Conservation (phyloP, 495 filamentous ascomycete genomes). For the Lepraria neglecta region DNA sequence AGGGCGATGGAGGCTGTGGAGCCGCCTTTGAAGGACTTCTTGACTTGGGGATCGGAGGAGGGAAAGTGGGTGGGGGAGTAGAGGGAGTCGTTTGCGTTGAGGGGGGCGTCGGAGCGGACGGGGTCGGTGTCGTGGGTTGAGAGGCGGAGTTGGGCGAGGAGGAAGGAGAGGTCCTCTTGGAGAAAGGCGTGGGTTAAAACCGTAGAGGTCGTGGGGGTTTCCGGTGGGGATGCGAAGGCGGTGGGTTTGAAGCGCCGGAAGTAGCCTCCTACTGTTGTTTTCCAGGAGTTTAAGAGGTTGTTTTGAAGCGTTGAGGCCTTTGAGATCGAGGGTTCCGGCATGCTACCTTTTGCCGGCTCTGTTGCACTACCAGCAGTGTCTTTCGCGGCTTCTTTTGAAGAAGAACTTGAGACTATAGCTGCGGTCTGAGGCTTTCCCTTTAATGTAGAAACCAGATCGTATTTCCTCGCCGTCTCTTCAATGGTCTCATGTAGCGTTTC, state of each 20-base stretch:
- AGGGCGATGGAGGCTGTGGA: constrained; percentile 84
- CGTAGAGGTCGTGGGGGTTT: constrained; percentile 45
- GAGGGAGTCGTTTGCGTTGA: constrained; percentile 76
- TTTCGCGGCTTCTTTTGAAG: background rate
- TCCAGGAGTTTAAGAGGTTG: constrained; percentile 69
- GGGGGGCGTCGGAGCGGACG: constrained; percentile 59
- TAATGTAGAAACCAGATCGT: constrained; percentile 69
- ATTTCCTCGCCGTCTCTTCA: constrained; percentile 66
- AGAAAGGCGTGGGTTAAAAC: constrained; percentile 87
- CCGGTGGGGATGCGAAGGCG: constrained; percentile 46
- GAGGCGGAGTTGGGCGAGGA: constrained; percentile 64
- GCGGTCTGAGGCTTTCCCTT: constrained; percentile 26
- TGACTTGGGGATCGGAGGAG: constrained; percentile 61
- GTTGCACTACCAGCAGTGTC: background rate
- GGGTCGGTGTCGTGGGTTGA: constrained; percentile 64
- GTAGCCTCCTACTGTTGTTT: constrained; percentile 81
- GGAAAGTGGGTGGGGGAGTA: constrained; percentile 55
- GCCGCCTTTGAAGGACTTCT: constrained; percentile 85
- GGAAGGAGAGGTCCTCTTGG: constrained; percentile 85
- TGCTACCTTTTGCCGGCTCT: background rate
- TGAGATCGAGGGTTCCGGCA: background rate
- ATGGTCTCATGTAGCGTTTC: constrained; percentile 83
- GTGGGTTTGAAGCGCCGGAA: constrained; percentile 80
- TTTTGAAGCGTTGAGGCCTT: constrained; percentile 54
- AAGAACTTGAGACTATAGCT: constrained; percentile 2